Base-by-base conservation (phyloP, 176 grass and related monocot species). In the Luzula sylvatica region DNA sequence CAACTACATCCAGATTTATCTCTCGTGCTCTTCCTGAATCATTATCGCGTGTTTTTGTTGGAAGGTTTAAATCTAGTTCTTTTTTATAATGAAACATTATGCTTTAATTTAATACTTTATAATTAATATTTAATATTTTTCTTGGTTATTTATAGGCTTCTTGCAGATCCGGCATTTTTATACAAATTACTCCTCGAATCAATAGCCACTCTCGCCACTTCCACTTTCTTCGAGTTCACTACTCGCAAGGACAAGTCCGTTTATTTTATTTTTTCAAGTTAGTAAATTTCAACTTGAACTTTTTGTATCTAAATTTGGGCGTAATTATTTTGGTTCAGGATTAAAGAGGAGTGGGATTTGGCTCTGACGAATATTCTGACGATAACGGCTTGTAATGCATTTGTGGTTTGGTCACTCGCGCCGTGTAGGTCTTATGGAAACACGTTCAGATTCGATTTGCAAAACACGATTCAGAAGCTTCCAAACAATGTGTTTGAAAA, bases 401-500 rank as follows among this genome's bases (percentile, higher is more conserved):
- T 96, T 64, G 74, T 96, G 44, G 74, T 90, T 55, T 83, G 92
- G 75, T 83, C 83, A 41, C 58, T 96, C 58, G 81, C 92, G 65
- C 85, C 92, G 63, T 90, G 92, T 54, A 80, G 92, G 58, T 96
- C 92, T 51, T 96, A 96, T 74, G 92, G 92, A 55, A 96, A 67
- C 66, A 96, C 78, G 58, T 96, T 87, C 53, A 74, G 58, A 60
- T 89, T 74, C 71, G 81, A 86, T 54, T 82, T 89, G 50, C 62
- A 96, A 74, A 89, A 82, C 61, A 74, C 78, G 17, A 96, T 96
- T 26, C 84, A 96, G 85, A 96, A 96, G 75, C 92, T 96, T 73
- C 92, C 92, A 18, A 96, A 90, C 64, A 96, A 96, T 66, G 65
- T 96, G 29, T 96, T 96, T 50, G 92, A 96, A 70, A 89, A 82